phyloP scores from a whole-genome alignment of 1,284 basidiomycete species.

The Phellopilus nigrolimitatus region DNA sequence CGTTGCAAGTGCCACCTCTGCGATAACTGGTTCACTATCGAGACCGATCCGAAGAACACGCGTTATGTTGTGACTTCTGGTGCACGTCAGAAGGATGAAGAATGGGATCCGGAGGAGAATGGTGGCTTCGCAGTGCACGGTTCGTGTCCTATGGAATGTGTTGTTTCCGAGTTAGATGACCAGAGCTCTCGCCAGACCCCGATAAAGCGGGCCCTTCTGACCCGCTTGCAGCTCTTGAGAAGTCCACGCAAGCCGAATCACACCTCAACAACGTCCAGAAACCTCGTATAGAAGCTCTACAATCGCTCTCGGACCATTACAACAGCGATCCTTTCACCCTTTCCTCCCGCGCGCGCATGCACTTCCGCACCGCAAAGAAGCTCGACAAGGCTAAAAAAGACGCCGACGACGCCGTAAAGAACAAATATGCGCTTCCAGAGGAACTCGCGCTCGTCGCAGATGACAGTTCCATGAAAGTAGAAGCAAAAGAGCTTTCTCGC shows the following conservation, averaged over 20 bases:
- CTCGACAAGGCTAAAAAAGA: constrained; percentile 59
- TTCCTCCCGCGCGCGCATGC: constrained; percentile 69
- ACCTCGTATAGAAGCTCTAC: constrained; percentile 75
- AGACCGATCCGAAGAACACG: constrained; percentile 98
- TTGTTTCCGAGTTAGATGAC: not conserved
- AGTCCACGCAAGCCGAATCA: constrained; percentile 75
- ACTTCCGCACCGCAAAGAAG: constrained; percentile 85
- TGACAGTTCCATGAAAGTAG: constrained; percentile 46
- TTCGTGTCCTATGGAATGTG: constrained; percentile 30
- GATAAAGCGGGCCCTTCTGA: constrained; percentile 65
- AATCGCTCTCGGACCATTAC: constrained; percentile 65
- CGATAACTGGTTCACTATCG: constrained; percentile 90
- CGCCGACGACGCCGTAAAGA: constrained; percentile 65
- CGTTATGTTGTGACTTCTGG: constrained; percentile 91
- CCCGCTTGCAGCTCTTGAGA: constrained; percentile 85
- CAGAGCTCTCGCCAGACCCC: constrained; percentile 47
- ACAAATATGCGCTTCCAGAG: constrained; percentile 69
- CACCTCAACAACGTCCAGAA: constrained; percentile 65
- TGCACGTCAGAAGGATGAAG: constrained; percentile 86
- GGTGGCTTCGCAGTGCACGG: constrained; percentile 90
- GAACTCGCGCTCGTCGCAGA: constrained; percentile 55
- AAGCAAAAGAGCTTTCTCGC: constrained; percentile 62
- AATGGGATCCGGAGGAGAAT: constrained; percentile 95
- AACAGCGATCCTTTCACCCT: constrained; percentile 83
- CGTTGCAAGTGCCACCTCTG: constrained; percentile 97